Evolutionary conservation across 1,284 basidiomycete species (phyloP).

Genomic region (Cryptococcus amylolentus): DNA sequence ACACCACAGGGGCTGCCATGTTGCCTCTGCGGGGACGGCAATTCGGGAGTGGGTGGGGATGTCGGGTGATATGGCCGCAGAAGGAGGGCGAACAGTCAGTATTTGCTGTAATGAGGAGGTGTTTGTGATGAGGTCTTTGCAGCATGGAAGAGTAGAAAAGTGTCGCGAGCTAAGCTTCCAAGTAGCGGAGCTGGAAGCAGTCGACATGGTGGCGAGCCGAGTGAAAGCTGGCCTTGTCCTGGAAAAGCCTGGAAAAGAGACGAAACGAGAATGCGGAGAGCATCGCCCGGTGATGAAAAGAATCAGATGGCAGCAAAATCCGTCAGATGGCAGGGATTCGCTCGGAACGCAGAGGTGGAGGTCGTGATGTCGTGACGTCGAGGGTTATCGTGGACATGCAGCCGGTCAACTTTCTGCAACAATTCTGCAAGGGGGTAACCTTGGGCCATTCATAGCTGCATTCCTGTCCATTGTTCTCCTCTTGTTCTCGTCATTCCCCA

Average conservation of each 20-base stretch:
- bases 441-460: no score
- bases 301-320: no score
- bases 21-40: background rate
- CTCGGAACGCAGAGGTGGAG: no score
- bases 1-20: conserved; percentile 54
- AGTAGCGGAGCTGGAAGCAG: conserved; percentile 28
- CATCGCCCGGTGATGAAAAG: background rate
- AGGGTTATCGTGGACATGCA: no score
- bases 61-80: background rate
- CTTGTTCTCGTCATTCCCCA: no score
- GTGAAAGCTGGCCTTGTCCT: background rate
- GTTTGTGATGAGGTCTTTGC: background rate
- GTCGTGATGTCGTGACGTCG: no score
- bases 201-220: conserved; percentile 23
- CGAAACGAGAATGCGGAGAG: background rate
- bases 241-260: background rate
- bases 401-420: no score
- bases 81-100: no score
- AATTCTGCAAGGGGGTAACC: no score
- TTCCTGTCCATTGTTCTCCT: no score
- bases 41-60: background rate
- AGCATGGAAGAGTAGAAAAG: background rate
- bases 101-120: no score
- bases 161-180: conserved; percentile 58
- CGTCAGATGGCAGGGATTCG: no score